Evolutionary conservation across 2,329 filamentous ascomycete species (phyloP).

Genomic region (Cordyceps tenuipes): DNA sequence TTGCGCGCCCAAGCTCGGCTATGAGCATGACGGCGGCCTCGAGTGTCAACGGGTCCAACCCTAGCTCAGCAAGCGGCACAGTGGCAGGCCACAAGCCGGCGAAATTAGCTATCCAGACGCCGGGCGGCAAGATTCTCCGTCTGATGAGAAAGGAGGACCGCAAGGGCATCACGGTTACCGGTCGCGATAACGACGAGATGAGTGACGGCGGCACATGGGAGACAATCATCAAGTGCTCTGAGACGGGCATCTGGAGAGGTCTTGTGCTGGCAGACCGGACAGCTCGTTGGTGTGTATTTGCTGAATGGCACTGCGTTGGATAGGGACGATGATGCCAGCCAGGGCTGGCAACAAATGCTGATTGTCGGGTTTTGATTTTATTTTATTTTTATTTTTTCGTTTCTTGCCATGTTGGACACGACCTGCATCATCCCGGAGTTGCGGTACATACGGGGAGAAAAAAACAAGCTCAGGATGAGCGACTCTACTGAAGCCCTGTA

Average conservation of each 20-base stretch:
- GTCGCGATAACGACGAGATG: conserved; percentile 43
- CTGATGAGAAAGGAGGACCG: conserved; percentile 73
- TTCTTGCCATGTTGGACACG: conserved; percentile 7
- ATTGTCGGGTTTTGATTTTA: not conserved
- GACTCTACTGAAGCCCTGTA: conserved; percentile 8
- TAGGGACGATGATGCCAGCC: conserved; percentile 9
- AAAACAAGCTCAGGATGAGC: not conserved
- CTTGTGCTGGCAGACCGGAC: conserved; percentile 76
- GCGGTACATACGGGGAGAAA: not conserved
- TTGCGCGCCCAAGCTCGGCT: conserved; percentile 51
- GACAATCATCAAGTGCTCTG: conserved; percentile 84
- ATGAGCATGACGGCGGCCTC: conserved; percentile 54
- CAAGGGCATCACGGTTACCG: conserved; percentile 42
- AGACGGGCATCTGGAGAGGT: conserved; percentile 72
- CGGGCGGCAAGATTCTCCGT: conserved; percentile 86
- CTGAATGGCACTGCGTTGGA: conserved; percentile 64
- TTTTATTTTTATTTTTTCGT: not conserved
- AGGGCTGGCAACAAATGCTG: not conserved
- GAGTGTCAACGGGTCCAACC: conserved; percentile 48
- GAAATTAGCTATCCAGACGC: conserved; percentile 90
- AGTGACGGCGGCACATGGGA: conserved; percentile 75
- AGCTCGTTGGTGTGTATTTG: conserved; percentile 86
- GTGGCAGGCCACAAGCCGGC: conserved; percentile 71
- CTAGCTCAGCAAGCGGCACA: conserved; percentile 44
- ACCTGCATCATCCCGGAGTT: conserved; percentile 10